phyloP scores from a whole-genome alignment of 2,329 filamentous ascomycete species.

The Beauveria sp. region DNA sequence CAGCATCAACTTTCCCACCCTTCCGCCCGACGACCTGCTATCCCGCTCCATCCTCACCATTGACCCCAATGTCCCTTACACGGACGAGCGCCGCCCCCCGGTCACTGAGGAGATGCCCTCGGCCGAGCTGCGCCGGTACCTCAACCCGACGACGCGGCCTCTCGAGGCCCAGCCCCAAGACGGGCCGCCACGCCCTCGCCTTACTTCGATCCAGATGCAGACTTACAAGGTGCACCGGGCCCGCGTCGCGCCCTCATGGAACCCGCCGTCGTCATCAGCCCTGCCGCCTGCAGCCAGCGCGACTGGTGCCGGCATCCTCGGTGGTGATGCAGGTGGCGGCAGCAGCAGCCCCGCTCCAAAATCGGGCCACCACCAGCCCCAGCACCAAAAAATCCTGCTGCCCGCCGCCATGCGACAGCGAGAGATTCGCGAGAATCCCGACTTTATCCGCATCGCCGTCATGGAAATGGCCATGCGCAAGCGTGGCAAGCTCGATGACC shows the following conservation, averaged over 20 bases:
- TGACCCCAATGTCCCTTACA: slow-evolving; percentile 57
- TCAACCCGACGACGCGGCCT: slow-evolving; percentile 51
- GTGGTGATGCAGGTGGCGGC: not conserved
- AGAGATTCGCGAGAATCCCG: slow-evolving; percentile 62
- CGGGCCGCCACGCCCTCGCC: slow-evolving; percentile 17
- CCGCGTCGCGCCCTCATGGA: slow-evolving; percentile 28
- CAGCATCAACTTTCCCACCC: slow-evolving; percentile 52
- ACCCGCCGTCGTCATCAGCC: slow-evolving; percentile 19
- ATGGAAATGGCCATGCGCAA: slow-evolving; percentile 67
- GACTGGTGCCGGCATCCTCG: slow-evolving; percentile 15
- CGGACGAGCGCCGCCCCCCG: slow-evolving; percentile 59
- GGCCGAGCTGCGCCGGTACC: slow-evolving; percentile 57
- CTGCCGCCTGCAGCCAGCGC: slow-evolving; percentile 18
- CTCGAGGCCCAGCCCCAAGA: slow-evolving; percentile 16
- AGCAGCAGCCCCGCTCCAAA: slow-evolving; percentile 1
- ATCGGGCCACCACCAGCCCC: slow-evolving; percentile 16
- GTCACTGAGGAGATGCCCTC: slow-evolving; percentile 57
- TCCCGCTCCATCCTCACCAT: slow-evolving; percentile 61
- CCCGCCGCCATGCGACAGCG: slow-evolving; percentile 48
- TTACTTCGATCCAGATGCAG: slow-evolving; percentile 64
- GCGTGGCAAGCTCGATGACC: slow-evolving; percentile 57
- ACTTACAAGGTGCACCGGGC: slow-evolving; percentile 56
- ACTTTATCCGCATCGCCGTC: slow-evolving; percentile 63
- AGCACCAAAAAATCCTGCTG: slow-evolving; percentile 19
- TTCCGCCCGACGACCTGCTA: slow-evolving; percentile 59